These are phyloP conservation scores for Chaetomium sp. DNA, from an alignment of 2,329 filamentous ascomycete species.

Conservation along the genomic window DNA sequence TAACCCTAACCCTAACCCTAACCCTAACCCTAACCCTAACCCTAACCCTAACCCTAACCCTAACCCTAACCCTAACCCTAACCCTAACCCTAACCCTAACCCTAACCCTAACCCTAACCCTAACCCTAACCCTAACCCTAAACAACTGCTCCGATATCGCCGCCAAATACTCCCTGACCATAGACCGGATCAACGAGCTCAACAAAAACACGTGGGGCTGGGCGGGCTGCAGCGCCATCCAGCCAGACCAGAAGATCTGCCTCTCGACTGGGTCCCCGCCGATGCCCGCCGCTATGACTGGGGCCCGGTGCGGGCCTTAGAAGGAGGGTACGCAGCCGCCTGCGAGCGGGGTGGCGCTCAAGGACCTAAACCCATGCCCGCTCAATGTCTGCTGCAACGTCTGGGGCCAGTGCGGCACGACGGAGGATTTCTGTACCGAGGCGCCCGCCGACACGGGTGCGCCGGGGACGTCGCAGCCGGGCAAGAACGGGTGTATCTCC, in stretches of 20 bases:
- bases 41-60: too few relatives aligned
- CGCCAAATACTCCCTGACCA: too few relatives aligned
- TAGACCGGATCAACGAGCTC: too few relatives aligned
- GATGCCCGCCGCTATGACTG: background rate
- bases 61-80: too few relatives aligned
- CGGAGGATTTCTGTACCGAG: background rate
- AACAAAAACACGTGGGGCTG: too few relatives aligned
- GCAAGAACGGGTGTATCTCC: background rate
- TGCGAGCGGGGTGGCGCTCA: background rate
- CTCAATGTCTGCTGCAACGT: background rate
- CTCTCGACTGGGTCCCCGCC: background rate
- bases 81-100: too few relatives aligned
- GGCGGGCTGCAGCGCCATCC: too few relatives aligned
- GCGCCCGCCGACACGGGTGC: background rate
- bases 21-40: too few relatives aligned
- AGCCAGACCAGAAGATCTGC: background rate
- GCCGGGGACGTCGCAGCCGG: background rate
- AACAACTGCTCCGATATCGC: too few relatives aligned
- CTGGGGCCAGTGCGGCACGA: background rate
- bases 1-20: too few relatives aligned
- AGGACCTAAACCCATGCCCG: slow-evolving; percentile 1
- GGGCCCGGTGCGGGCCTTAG: background rate
- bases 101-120: too few relatives aligned
- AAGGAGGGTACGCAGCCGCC: background rate
- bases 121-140: too few relatives aligned